Conservation (phyloP, 345 rosid genomes). For the Mercurialis annua region DNA sequence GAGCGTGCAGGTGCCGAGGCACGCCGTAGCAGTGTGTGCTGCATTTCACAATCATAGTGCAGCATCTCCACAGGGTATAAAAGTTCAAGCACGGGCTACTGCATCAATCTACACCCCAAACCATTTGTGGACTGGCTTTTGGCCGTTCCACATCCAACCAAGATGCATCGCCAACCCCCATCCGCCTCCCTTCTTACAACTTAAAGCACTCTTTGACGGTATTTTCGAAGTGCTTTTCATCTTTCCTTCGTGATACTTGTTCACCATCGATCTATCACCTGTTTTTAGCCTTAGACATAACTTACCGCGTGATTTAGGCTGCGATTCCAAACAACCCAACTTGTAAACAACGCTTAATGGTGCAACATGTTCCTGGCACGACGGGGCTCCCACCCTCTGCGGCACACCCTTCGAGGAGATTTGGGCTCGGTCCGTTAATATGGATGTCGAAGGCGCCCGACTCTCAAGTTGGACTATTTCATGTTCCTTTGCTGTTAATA, state of each 20-base stretch:
- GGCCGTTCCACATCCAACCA: no score
- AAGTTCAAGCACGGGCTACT: no score
- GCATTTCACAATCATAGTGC: no score
- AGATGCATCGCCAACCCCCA: no score
- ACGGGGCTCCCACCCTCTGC: conserved; percentile 10
- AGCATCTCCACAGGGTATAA: no score
- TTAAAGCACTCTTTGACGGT: background rate
- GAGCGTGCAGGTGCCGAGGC: background rate
- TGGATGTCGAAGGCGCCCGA: conserved; percentile 4
- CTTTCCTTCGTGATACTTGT: background rate
- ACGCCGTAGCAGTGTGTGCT: no score
- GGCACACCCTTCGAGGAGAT: background rate
- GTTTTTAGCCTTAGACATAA: conserved; percentile 8
- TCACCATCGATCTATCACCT: conserved; percentile 3
- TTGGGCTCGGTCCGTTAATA: conserved; percentile 2
- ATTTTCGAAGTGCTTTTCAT: background rate
- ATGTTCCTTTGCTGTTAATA: conserved; percentile 19
- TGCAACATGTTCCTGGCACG: conserved; percentile 12
- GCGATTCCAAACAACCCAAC: conserved; percentile 17
- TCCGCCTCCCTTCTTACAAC: background rate
- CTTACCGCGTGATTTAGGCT: conserved; percentile 13
- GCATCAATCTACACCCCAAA: no score
- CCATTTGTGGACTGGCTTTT: no score
- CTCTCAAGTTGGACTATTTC: conserved; percentile 20
- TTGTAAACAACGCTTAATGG: conserved; percentile 16